A percentile compares a stretch with the other conserved stretches of the same genome.
phyloP scores from a whole-genome alignment of 805 yeast species.

The Candida glaebosa region DNA sequence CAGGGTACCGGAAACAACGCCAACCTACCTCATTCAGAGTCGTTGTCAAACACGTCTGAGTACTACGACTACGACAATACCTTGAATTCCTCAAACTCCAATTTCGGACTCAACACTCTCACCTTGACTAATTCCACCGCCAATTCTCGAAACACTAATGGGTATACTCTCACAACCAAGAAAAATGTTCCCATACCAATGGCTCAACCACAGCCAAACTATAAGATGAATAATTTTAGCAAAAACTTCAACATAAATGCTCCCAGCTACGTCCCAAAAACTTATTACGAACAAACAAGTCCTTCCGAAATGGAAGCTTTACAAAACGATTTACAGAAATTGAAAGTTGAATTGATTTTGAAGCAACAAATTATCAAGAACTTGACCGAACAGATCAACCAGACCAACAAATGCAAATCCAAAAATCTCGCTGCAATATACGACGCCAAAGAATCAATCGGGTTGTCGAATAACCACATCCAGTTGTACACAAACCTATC shows the following conservation, averaged over 20 bases:
- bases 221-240: neutral
- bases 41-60: neutral
- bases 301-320: constrained; percentile 7
- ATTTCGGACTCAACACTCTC: neutral
- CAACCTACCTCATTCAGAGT: neutral
- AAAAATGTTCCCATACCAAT: neutral
- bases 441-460: constrained; percentile 5
- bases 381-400: constrained; percentile 31
- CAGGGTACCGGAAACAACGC: constrained; percentile 2
- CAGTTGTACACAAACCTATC: constrained; percentile 49
- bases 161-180: neutral
- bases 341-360: constrained; percentile 49
- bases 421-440: constrained; percentile 8
- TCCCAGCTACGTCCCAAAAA: constrained; percentile 27
- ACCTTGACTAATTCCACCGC: constrained; percentile 1
- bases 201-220: neutral
- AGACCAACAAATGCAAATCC: constrained; percentile 14
- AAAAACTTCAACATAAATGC: constrained; percentile 20
- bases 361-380: constrained; percentile 46
- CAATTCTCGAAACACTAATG: neutral
- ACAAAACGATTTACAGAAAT: constrained; percentile 27
- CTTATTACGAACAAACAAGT: neutral
- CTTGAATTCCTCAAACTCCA: neutral
- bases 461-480: constrained; percentile 42
- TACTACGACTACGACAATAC: neutral